Evolutionary conservation across 345 rosid species (phyloP).

Genomic region (Hypericum perforatum): DNA sequence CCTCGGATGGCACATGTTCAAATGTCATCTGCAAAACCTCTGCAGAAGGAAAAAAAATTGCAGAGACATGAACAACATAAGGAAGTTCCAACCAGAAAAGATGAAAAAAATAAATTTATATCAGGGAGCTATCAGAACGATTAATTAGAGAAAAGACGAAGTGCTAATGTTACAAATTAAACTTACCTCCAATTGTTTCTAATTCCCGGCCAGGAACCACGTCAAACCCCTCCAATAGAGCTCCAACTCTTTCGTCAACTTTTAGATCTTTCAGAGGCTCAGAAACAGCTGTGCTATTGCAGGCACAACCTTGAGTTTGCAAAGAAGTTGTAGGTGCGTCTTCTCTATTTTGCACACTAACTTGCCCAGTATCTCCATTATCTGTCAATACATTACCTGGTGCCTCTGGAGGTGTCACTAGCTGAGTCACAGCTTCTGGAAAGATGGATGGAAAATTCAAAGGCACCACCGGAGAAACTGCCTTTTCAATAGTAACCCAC

Average conservation of each 20-base stretch:
- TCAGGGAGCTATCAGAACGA: neutral
- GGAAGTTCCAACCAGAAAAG: conserved; percentile 5
- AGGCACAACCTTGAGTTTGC: conserved; percentile 8
- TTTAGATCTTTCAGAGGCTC: conserved; percentile 44
- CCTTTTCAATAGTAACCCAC: conserved; percentile 97
- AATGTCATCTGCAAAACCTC: conserved; percentile 63
- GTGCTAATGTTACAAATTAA: conserved; percentile 4
- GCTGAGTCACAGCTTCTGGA: conserved; percentile 63
- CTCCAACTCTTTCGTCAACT: conserved; percentile 64
- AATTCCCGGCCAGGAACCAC: conserved; percentile 69
- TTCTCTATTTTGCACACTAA: conserved; percentile 21
- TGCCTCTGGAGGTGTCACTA: conserved; percentile 90
- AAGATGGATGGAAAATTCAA: conserved; percentile 42
- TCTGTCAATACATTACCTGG: conserved; percentile 82
- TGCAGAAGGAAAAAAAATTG: conserved; percentile 27
- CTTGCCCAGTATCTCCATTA: conserved; percentile 35
- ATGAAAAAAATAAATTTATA: conserved; percentile 1
- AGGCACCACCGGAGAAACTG: conserved; percentile 69
- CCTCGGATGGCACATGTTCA: conserved; percentile 36
- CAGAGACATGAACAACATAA: conserved; percentile 6
- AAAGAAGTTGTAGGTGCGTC: conserved; percentile 18
- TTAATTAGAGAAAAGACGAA: neutral
- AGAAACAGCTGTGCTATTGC: conserved; percentile 18
- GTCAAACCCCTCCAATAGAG: conserved; percentile 59
- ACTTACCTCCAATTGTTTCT: conserved; percentile 70